phyloP scores from a whole-genome alignment of 1,139 yeast species.

The Saccharomyces hybrid region DNA sequence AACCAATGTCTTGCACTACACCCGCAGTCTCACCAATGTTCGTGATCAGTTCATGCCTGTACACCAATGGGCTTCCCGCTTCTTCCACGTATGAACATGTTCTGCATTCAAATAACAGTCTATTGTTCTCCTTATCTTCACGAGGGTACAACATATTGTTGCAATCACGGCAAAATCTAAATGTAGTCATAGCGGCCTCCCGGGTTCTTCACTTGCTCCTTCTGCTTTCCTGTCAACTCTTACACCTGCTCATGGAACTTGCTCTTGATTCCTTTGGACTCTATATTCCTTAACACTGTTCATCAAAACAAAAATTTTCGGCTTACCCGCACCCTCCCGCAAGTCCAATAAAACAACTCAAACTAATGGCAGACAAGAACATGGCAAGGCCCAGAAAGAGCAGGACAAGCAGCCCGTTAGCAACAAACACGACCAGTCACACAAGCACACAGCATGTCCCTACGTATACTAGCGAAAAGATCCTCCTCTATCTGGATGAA shows the following conservation, averaged over 20 bases:
- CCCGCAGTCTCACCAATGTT: constrained; percentile 92
- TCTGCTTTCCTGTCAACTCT: no score
- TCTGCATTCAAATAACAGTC: constrained; percentile 86
- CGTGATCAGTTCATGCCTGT: constrained; percentile 86
- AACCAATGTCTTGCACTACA: constrained; percentile 91
- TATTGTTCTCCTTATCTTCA: constrained; percentile 67
- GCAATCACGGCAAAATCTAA: constrained; percentile 89
- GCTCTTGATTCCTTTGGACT: neutral
- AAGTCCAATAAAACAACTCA: neutral
- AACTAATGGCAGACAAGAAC: neutral
- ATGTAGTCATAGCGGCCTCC: constrained; percentile 58
- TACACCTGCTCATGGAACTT: neutral
- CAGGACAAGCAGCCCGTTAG: neutral
- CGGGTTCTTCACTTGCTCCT: neutral
- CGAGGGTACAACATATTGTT: constrained; percentile 98
- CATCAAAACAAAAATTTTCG: neutral
- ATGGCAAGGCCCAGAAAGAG: neutral
- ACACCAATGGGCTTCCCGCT: constrained; percentile 84
- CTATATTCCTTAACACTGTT: neutral
- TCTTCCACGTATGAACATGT: constrained; percentile 91
- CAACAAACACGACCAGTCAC: neutral
- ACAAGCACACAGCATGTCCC: constrained; percentile 9
- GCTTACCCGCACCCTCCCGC: neutral
- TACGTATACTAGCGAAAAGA: constrained; percentile 22
- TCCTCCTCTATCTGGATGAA: constrained; percentile 13